phyloP scores from a whole-genome alignment of 192 early-diverging fungal species.

The Gonapodya prolifera region DNA sequence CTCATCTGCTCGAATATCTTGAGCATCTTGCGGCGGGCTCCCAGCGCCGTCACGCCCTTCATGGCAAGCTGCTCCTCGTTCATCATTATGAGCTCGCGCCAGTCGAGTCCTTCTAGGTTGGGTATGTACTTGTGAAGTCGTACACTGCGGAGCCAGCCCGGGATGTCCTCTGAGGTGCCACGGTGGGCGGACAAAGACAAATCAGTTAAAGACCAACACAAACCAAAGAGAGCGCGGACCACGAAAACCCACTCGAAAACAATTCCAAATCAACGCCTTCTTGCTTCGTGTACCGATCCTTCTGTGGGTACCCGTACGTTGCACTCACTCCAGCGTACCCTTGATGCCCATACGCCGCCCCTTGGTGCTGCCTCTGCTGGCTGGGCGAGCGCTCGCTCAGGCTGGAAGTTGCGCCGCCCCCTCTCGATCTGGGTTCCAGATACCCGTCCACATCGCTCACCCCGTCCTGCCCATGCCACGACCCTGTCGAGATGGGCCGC shows the following conservation, averaged over 20 bases:
- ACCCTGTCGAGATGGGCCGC: neutral
- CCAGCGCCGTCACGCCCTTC: slow-evolving; percentile 82
- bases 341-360: neutral
- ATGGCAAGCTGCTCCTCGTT: slow-evolving; percentile 65
- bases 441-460: neutral
- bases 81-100: slow-evolving; percentile 79
- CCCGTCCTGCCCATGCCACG: neutral
- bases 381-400: neutral
- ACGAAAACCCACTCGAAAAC: slow-evolving; percentile 41
- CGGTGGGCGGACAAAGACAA: too few species aligned
- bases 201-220: neutral
- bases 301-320: neutral
- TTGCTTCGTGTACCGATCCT: neutral
- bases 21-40: slow-evolving; percentile 90
- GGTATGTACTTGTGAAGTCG: slow-evolving; percentile 93
- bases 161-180: slow-evolving; percentile 62
- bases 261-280: slow-evolving; percentile 62
- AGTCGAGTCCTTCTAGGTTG: slow-evolving; percentile 74
- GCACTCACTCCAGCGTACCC: neutral
- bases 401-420: neutral
- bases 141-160: slow-evolving; percentile 80
- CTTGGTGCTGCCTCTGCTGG: neutral
- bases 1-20: slow-evolving; percentile 85
- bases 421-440: neutral
- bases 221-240: neutral